Evolutionary conservation across 2,329 filamentous ascomycete species (phyloP).

Genomic region (Beauveria brongniartii): DNA sequence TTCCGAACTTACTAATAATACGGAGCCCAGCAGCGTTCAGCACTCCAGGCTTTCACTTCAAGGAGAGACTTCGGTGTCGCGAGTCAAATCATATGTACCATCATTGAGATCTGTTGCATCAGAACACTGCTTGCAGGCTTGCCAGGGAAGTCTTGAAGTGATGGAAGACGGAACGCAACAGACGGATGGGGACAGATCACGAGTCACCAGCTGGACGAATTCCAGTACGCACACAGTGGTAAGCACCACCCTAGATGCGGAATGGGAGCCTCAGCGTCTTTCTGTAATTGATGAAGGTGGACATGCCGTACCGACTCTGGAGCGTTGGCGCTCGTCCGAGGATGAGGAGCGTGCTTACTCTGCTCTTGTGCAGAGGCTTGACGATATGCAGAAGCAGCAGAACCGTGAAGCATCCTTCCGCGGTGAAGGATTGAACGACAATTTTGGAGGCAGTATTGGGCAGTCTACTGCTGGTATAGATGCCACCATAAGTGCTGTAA

Average conservation of each 20-base stretch:
- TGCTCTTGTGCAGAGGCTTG: constrained; percentile 51
- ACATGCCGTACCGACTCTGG: constrained; percentile 18
- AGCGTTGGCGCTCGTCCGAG: constrained; percentile 23
- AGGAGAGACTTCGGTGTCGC: constrained; percentile 37
- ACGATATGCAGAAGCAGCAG: constrained; percentile 26
- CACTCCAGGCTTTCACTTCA: constrained; percentile 25
- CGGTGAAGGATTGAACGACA: not conserved
- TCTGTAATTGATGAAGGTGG: constrained; percentile 56
- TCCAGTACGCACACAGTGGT: constrained; percentile 50
- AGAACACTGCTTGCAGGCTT: constrained; percentile 40
- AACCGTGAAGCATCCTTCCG: not conserved
- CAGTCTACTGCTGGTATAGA: not conserved
- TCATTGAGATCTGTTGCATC: constrained; percentile 41
- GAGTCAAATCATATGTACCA: constrained; percentile 40
- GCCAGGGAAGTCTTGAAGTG: constrained; percentile 48
- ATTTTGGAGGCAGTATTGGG: not conserved
- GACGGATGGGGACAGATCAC: constrained; percentile 45
- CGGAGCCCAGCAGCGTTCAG: constrained; percentile 23
- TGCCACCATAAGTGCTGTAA: not conserved
- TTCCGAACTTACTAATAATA: constrained; percentile 14
- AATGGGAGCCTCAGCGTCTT: constrained; percentile 49
- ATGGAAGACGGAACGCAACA: constrained; percentile 31
- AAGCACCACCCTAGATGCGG: constrained; percentile 29
- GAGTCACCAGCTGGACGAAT: constrained; percentile 65
- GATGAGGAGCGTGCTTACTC: constrained; percentile 55